These are phyloP conservation scores for Ganoderma lingzhi DNA, from an alignment of 1,284 basidiomycete species.

Conservation along the genomic window DNA sequence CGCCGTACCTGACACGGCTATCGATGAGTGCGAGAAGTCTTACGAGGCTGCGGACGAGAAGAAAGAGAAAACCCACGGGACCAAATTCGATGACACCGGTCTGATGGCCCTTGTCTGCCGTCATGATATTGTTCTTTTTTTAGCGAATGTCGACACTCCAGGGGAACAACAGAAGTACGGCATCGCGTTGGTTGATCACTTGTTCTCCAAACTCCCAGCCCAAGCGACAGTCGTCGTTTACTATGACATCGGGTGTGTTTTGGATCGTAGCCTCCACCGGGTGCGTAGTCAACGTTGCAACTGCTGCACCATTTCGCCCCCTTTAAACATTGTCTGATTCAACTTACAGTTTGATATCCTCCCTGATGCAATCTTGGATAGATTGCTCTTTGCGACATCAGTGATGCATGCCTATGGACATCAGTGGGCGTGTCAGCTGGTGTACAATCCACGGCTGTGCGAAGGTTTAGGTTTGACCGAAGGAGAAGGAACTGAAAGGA, in stretches of 20 bases:
- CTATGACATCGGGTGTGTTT: conserved; percentile 51
- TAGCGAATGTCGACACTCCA: conserved; percentile 50
- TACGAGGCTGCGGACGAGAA: conserved; percentile 47
- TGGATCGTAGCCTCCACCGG: conserved; percentile 41
- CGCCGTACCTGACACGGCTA: conserved; percentile 40
- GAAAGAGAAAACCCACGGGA: conserved; percentile 24
- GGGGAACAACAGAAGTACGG: conserved; percentile 52
- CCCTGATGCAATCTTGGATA: conserved; percentile 23
- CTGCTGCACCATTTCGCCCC: background rate
- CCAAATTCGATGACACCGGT: no score
- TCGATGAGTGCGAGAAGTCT: conserved; percentile 44
- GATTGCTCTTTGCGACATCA: conserved; percentile 44
- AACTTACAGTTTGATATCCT: conserved; percentile 43
- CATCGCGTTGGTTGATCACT: conserved; percentile 43
- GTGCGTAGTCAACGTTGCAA: conserved; percentile 34
- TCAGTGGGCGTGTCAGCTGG: conserved; percentile 50
- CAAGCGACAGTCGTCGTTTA: conserved; percentile 42
- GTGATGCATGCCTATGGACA: conserved; percentile 53
- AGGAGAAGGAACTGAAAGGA: conserved; percentile 45
- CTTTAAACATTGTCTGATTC: no score
- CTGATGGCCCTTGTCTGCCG: no score
- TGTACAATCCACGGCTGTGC: conserved; percentile 45
- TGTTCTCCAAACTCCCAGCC: conserved; percentile 40
- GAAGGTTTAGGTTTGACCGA: conserved; percentile 44
- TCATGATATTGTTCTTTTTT: conserved; percentile 41